Base-by-base conservation (phyloP, 768 basidiomycete species). In the Pilatotrama ljubarskyi region DNA sequence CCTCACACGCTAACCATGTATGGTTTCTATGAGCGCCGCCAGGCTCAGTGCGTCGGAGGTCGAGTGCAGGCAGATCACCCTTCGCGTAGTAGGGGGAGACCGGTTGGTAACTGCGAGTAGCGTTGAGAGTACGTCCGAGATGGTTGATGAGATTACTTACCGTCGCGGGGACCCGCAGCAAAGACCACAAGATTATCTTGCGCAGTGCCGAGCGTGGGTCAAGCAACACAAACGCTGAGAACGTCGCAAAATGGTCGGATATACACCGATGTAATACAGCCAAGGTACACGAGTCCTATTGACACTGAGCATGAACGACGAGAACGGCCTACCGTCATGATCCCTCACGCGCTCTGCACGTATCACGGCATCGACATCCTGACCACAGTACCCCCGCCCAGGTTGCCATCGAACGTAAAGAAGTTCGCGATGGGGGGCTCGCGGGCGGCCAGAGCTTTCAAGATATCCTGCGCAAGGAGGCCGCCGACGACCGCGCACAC, bases 401-500 rank as follows among this genome's bases (percentile, higher is more conserved):
- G 87, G 64, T 79, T 84, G 10, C 93, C 93, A 73, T 98, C 93
- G 61, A 96, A 95, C 4, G 85, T 80, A 63, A 95, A 88, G 62
- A 97, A 88, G 73, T 99, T 99, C 51, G 91, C 90, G 63, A 97
- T 89, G 4, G 96, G 96, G 25, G 91, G 85, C 68, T 98, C 97
- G 51, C 93, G 88, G 56, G 88, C 92, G 55, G 88, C 90, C 38
- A 98, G 80, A 0, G 93, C 86, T 72, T 97, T 95, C 40, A 99
- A 78, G 51, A 98, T 88, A 71, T 99, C 97, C 72, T 98, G 97
- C 1, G 88, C 95, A 14, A 98, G 77, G 76, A 98, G 84, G 22
- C 97, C 97, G 25, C 97, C 97, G 38, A 99, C 81, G 36, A 99
- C 90, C 0, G 97, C 97, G 70, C 94, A 93, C 1, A 94, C 87